These are phyloP conservation scores for Ogataea nitratoaversa DNA, from an alignment of 805 yeast genomes.

Conservation along the genomic window DNA sequence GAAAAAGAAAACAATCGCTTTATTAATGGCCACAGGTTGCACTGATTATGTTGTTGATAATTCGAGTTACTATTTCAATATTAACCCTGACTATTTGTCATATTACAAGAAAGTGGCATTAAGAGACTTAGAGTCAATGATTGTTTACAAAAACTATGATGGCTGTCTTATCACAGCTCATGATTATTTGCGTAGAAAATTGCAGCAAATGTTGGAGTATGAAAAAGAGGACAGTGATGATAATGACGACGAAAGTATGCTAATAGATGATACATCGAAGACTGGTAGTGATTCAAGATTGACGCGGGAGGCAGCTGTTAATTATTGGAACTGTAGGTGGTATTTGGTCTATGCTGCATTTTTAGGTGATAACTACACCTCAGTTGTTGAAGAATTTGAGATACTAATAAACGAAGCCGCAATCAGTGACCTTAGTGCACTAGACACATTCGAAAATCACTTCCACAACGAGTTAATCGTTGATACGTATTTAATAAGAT, in stretches of 20 bases:
- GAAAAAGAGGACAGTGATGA: conserved; percentile 17
- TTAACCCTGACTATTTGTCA: conserved; percentile 14
- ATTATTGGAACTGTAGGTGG: conserved; percentile 31
- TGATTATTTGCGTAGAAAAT: conserved; percentile 15
- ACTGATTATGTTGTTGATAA: conserved; percentile 20
- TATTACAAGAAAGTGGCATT: conserved; percentile 11
- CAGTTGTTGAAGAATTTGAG: conserved; percentile 21
- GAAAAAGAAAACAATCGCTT: conserved; percentile 9
- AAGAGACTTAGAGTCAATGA: conserved; percentile 15
- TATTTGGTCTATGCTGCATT: conserved; percentile 23
- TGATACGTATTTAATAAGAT: conserved; percentile 16
- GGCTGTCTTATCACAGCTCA: conserved; percentile 9
- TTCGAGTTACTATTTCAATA: conserved; percentile 15
- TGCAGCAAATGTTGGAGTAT: conserved; percentile 18
- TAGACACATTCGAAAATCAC: conserved; percentile 14
- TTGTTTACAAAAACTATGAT: conserved; percentile 20
- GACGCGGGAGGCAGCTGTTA: conserved; percentile 16
- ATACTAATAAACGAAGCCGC: conserved; percentile 9
- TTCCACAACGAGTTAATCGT: conserved; percentile 16
- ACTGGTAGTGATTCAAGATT: conserved; percentile 2
- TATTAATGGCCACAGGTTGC: conserved; percentile 15
- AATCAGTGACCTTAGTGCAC: conserved; percentile 12
- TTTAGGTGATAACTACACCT: conserved; percentile 19
- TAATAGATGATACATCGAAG: conserved; percentile 8
- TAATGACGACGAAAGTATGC: conserved; percentile 15